phyloP scores from a whole-genome alignment of 78 protist species.

The Capsaspora owczarzaki region DNA sequence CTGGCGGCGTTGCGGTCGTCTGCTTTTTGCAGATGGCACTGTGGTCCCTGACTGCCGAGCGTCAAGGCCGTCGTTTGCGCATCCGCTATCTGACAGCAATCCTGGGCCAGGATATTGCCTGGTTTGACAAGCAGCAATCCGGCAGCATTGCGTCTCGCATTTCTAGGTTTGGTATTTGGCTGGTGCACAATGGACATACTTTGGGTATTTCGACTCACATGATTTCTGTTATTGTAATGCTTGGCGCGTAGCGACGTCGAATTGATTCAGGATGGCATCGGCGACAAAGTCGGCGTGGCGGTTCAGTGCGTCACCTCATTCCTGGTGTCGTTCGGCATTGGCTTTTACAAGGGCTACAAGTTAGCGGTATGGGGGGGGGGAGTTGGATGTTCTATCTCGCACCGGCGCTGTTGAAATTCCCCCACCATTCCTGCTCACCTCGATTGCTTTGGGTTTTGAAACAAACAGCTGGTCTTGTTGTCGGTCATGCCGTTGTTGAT shows the following conservation, averaged over 20 bases:
- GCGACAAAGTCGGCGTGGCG: not conserved
- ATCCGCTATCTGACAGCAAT: not conserved
- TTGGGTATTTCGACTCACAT: too few species aligned
- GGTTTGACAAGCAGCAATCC: not conserved
- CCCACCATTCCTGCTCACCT: too few species aligned
- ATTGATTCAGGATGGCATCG: not conserved
- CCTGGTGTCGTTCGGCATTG: not conserved
- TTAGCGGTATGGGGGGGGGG: too few species aligned
- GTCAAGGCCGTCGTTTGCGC: conserved; percentile 8
- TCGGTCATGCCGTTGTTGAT: not conserved
- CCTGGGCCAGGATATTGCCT: conserved; percentile 18
- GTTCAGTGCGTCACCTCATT: not conserved
- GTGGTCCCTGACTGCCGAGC: not conserved
- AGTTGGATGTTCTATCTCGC: too few species aligned
- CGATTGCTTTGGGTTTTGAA: too few species aligned
- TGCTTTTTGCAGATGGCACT: not conserved
- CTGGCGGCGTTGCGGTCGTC: not conserved
- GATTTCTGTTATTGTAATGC: too few species aligned
- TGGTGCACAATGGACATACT: too few species aligned
- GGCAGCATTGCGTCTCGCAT: conserved; percentile 1
- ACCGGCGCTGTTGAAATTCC: too few species aligned
- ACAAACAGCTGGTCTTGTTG: not conserved
- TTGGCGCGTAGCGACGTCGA: not conserved
- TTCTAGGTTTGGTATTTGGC: too few species aligned
- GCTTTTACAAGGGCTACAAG: too few species aligned